Percentiles rank a stretch among this genome's conserved stretches.
phyloP scores from a whole-genome alignment of 805 yeast genomes.

The Saturnispora halmiae region DNA sequence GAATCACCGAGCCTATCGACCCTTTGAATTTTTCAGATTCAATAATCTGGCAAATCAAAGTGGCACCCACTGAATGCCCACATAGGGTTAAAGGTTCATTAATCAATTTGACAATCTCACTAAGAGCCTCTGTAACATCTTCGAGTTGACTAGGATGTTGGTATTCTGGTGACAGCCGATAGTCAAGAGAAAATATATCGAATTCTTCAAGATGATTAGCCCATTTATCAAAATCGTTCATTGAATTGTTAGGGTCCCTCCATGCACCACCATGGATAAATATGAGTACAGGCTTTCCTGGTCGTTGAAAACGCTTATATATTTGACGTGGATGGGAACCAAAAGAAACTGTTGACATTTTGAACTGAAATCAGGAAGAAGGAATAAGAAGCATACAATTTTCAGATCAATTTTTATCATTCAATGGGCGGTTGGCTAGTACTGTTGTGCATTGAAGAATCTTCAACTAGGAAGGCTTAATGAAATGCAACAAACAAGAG shows the following conservation, averaged over 20 bases:
- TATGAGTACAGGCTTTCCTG: constrained; percentile 22
- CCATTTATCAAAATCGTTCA: constrained; percentile 38
- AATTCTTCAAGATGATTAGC: constrained; percentile 10
- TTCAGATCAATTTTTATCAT: background rate
- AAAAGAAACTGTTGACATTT: background rate
- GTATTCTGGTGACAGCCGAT: constrained; percentile 41
- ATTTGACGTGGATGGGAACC: background rate
- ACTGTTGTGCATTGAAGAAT: no score
- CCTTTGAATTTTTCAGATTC: constrained; percentile 14
- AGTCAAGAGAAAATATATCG: constrained; percentile 41
- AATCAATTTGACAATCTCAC: constrained; percentile 13
- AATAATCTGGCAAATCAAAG: constrained; percentile 47
- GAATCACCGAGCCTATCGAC: constrained; percentile 23
- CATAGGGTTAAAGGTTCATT: constrained; percentile 29
- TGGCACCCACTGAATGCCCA: constrained; percentile 84
- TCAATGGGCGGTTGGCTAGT: no score
- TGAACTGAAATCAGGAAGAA: background rate
- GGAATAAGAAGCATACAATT: background rate
- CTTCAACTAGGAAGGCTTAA: no score
- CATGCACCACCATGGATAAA: constrained; percentile 88
- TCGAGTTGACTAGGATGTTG: constrained; percentile 52
- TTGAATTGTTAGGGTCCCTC: constrained; percentile 62
- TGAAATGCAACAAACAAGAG: no score
- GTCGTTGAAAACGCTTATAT: background rate
- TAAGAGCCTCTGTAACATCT: constrained; percentile 45